Evolutionary conservation across 2,329 filamentous ascomycete species (phyloP).

Genomic region (Venturia oleaginea): DNA sequence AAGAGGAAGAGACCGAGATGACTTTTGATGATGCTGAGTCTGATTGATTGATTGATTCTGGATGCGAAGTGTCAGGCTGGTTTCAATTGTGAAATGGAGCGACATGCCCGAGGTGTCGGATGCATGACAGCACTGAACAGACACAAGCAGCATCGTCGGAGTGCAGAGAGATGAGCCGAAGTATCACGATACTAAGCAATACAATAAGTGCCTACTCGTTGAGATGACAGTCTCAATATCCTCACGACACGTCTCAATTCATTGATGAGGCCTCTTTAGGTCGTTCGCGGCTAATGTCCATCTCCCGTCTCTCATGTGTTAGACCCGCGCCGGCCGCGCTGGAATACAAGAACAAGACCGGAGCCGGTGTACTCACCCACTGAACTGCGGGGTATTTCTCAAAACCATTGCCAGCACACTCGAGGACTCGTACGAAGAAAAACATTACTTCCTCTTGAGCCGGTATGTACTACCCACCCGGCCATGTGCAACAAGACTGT

Average conservation of each 20-base stretch:
- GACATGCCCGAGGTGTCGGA: no score
- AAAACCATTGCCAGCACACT: background rate
- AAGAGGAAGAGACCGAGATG: conserved; percentile 37
- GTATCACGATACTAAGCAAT: no score
- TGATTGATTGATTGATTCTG: conserved; percentile 10
- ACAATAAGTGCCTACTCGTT: no score
- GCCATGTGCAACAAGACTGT: background rate
- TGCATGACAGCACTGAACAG: no score
- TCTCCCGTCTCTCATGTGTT: background rate
- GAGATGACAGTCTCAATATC: no score
- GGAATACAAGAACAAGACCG: background rate
- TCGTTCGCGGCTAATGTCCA: background rate
- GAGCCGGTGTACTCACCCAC: background rate
- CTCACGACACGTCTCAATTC: background rate
- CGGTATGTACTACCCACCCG: background rate
- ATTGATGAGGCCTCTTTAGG: background rate
- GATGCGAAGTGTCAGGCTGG: no score
- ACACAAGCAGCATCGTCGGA: no score
- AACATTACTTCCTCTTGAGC: background rate
- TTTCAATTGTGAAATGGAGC: no score
- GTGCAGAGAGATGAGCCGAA: no score
- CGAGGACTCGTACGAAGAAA: background rate
- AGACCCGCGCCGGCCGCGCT: background rate
- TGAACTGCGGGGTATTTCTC: background rate
- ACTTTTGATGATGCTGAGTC: conserved; percentile 6